Evolutionary conservation across 352 stramenopile species (phyloP).

Genomic region (Phytophthora pini): DNA sequence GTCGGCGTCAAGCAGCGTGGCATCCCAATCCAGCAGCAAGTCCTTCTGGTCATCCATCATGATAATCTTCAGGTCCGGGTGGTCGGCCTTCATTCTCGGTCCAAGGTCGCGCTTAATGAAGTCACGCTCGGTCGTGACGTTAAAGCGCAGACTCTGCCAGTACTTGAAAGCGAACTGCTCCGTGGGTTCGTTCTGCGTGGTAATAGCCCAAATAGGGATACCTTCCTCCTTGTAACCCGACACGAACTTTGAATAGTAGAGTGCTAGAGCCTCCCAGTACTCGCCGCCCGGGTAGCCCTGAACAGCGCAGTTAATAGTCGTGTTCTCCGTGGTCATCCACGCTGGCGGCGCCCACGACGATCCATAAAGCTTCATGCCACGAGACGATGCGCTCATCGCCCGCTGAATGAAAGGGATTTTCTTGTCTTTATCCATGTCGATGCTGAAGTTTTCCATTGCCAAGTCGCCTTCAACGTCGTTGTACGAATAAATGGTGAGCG

Average conservation of each 20-base stretch:
- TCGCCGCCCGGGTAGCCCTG: constrained; percentile 45
- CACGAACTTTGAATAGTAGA: constrained; percentile 88
- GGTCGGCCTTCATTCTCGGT: constrained; percentile 56
- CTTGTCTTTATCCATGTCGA: constrained; percentile 81
- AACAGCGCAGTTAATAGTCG: constrained; percentile 51
- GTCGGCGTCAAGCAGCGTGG: constrained; percentile 54
- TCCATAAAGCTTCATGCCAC: constrained; percentile 72
- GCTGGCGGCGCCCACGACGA: constrained; percentile 76
- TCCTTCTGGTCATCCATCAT: constrained; percentile 83
- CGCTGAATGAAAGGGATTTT: constrained; percentile 81
- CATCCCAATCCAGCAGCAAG: constrained; percentile 45
- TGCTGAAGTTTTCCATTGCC: constrained; percentile 82
- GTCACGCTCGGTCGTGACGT: constrained; percentile 37
- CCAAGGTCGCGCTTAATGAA: constrained; percentile 80
- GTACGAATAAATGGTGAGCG: constrained; percentile 87
- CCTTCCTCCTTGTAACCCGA: constrained; percentile 64
- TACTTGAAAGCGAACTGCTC: constrained; percentile 41
- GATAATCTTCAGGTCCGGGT: constrained; percentile 80
- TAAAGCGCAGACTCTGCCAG: constrained; percentile 63
- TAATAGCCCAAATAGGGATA: constrained; percentile 73
- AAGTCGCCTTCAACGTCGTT: constrained; percentile 83
- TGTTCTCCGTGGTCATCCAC: constrained; percentile 83
- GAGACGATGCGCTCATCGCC: constrained; percentile 48
- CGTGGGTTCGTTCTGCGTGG: constrained; percentile 81
- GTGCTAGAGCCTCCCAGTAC: constrained; percentile 66